Base-by-base conservation (phyloP, 1,284 basidiomycete genomes). In the Tranzscheliella williamsii region DNA sequence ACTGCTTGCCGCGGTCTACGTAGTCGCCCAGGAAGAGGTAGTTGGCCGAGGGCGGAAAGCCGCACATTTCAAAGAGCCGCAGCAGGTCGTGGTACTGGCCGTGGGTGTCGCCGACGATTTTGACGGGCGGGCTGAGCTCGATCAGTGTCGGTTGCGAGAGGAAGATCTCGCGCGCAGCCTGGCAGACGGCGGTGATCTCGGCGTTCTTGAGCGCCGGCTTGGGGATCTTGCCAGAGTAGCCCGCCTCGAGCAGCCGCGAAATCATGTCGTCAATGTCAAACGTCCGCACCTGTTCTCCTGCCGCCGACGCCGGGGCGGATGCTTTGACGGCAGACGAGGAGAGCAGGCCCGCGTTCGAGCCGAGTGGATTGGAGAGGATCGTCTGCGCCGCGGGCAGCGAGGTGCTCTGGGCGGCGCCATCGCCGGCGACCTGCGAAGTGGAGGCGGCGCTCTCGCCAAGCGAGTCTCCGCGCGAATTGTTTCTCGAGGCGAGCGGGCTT, bases 231-330 rank as follows among this genome's bases (percentile, higher is more conserved):
- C 92, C 92, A 15, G 90, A 90, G 79, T 98, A 99, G 5, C 95
- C 95, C 3, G 96, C 91, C 71, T 98, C 94, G 67, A 99, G 83
- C 42, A 99, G 84, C 38, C 94, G 85, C 75, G 89, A 87, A 74
- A 99, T 98, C 90, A 98, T 97, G 79, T 96, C 94, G 80, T 98
- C 95, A 55, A 98, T 87, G 79, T 99, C 95, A 70, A 97, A 84
- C 40, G 85, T 80, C 36, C 73, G 69, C 29, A 72, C 71, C 35
- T 67, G 57, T 29, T 73, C 72, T 29, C 46, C 66, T 15, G 45
- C 56, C 4, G 52, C 40, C 16, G 35, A 24, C 44, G 52, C 36
- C n/a, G 52, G 43, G 32, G 55, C 51, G 5, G 66, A 23, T 29
- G 42, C 45, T 16, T 66, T 56, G 38, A 55, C 55, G 3, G 44